Evolutionary conservation across 352 stramenopile species (phyloP).

Genomic region (Globisporangium barbulae): DNA sequence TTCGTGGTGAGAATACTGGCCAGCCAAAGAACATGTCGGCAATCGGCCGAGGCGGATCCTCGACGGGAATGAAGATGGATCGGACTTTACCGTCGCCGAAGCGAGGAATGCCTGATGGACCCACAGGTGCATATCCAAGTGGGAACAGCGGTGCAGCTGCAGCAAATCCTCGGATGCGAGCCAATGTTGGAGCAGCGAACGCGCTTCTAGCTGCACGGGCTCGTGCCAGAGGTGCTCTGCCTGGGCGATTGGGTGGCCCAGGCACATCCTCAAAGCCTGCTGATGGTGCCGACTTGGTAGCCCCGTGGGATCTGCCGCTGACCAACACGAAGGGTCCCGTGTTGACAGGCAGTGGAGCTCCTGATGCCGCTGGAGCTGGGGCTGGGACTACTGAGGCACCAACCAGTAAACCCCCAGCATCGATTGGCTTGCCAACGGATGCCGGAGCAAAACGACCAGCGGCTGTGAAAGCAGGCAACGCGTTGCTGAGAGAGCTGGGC

Average conservation of each 20-base stretch:
- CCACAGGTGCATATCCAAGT: constrained; percentile 21
- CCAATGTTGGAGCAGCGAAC: constrained; percentile 51
- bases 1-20: constrained; percentile 15
- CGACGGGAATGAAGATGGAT: constrained; percentile 24
- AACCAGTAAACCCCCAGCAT: background rate
- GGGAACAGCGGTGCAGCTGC: constrained; percentile 19
- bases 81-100: constrained; percentile 52
- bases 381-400: background rate
- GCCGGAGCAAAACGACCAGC: constrained; percentile 1
- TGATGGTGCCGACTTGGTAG: constrained; percentile 40
- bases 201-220: constrained; percentile 70
- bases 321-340: constrained; percentile 32
- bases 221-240: constrained; percentile 54
- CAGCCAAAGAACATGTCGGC: constrained; percentile 8
- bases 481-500: constrained; percentile 11
- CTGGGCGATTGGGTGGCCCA: constrained; percentile 43
- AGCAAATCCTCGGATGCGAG: constrained; percentile 34
- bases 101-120: constrained; percentile 23
- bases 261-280: constrained; percentile 27
- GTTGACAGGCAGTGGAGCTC: constrained; percentile 14
- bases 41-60: constrained; percentile 10
- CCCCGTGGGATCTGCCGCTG: constrained; percentile 74
- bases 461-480: constrained; percentile 3
- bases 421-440: constrained; percentile 4
- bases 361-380: background rate